Base-by-base conservation (phyloP, 768 basidiomycete species). In the Macrolepiota albuminosa region DNA sequence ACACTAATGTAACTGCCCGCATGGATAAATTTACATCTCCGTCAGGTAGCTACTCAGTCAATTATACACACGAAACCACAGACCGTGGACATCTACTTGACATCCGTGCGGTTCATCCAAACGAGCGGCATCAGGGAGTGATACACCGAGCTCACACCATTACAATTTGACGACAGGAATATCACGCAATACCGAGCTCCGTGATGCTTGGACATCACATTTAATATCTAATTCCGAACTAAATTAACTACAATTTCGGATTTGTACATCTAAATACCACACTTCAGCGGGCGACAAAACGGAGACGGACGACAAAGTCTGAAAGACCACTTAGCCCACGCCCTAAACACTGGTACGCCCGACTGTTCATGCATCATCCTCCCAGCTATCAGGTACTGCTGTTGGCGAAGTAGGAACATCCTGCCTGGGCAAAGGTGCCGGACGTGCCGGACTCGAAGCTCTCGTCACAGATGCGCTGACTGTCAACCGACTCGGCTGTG, bases 381-480 rank as follows among this genome's bases (percentile, higher is more conserved):
- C 74, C 74, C 74, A 75, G 61, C 66, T 70, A 58, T 75, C 73
- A 11, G 70, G 67, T 3, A 76, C 71, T 36, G 45, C 63, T 21
- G 63, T 66, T n/a, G 51, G 56, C n/a, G 62, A n/a, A 31, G 61
- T 24, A 39, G 64, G 53, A 39, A 37, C 43, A 24, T 61, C 49
- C n/a, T 52, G 57, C 31, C 10, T 43, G 18, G 13, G 40, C 29
- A 26, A 2, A 14, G 31, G 47, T 2, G 26, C 34, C 8, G 36
- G 49, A 52, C 62, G 52, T 26, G 58, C 56, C 2, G 61, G 63
- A 53, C 67, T 61, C n/a, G 63, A 52, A 14, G 57, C 43, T 37
- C 59, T 60, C 13, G 53, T 58, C n/a, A 21, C 53, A 45, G 24
- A 31, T 31, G 55, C 62, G 46, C 63, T 55, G 29, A 49, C 29